A percentile compares a stretch with the other conserved stretches of the same genome.
These are phyloP conservation scores for Tetracentron sinense DNA, from an alignment of 164 flowering plant genomes.

Conservation along the genomic window DNA sequence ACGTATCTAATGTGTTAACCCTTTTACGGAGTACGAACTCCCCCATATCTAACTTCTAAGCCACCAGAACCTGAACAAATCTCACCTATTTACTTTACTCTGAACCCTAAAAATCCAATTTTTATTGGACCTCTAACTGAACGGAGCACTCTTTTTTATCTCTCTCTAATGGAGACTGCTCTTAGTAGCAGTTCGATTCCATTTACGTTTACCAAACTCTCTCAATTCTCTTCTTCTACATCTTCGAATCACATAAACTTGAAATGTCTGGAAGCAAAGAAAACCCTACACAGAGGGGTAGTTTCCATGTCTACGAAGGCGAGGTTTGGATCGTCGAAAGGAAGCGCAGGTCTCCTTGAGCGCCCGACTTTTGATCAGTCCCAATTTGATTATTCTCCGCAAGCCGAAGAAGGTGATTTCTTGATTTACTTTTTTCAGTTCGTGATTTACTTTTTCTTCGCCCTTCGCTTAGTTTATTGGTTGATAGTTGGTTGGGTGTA, in stretches of 20 bases:
- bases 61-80: too few relatives aligned
- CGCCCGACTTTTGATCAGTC: conserved; percentile 12
- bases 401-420: conserved; percentile 19
- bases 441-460: not conserved
- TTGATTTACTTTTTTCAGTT: too few relatives aligned
- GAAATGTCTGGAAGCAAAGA: not conserved
- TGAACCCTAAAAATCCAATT: not conserved
- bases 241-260: not conserved
- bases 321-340: conserved; percentile 9
- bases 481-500: not conserved
- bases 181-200: not conserved
- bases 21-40: too few relatives aligned
- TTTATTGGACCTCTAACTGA: not conserved
- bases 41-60: too few relatives aligned
- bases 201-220: not conserved
- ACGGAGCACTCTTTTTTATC: not conserved
- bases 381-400: conserved; percentile 8
- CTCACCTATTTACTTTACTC: not conserved
- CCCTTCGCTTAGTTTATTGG: not conserved
- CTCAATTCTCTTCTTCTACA: not conserved
- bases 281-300: not conserved
- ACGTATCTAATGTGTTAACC: too few relatives aligned
- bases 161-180: not conserved
- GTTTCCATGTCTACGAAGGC: conserved; percentile 1
- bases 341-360: conserved; percentile 2